Evolutionary conservation across 176 grass and related monocot genomes (phyloP), one percentile per base, ranked within the genome.

Genomic region (Musa schizocarpa): DNA sequence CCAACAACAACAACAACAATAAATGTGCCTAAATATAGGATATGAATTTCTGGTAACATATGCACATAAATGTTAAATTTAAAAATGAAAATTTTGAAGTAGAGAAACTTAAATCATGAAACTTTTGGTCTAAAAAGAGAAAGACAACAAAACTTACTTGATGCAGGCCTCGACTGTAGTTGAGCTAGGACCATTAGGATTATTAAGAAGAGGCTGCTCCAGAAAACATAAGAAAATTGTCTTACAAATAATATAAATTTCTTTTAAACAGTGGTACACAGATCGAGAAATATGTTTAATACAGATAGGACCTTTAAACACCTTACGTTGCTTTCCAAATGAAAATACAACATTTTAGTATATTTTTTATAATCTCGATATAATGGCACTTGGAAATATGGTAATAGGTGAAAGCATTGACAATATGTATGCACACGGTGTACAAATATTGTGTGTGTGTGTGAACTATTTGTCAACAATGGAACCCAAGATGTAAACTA

Each of bases 181-280:
- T 26, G 80, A 76, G 79, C 19, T 69, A 79, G 54, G 19, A 79
- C 76, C 72, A 75, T 9, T 23, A 50, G 2, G 54, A 79, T 88
- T 74, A 54, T 81, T 72, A 51, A 86, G 75, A 68, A 86, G 72
- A 77, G 86, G 83, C 89, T 92, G 83, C 69, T 72, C 79, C 85
- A n/a, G 53, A 61, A 84, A 72, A 81, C 25, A 74, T 77, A 64
- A 43, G 27, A 24, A 64, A 76, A 24, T 73, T 84, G 65, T 11
- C 52, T 76, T 63, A 48, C 55, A 76, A 76, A 53, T 23, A 55
- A 73, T 11, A 50, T 16, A 50, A 50, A 11, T 17, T 19, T 54
- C 53, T 24, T 48, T 27, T 76, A 63, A 59, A 13, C 73, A 75
- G 24, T 76, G 54, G 14, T 43, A 19, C 13, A 76, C 19, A 76